Evolutionary conservation across 139 green algal species (phyloP).

Genomic region (Monoraphidium neglectum): DNA sequence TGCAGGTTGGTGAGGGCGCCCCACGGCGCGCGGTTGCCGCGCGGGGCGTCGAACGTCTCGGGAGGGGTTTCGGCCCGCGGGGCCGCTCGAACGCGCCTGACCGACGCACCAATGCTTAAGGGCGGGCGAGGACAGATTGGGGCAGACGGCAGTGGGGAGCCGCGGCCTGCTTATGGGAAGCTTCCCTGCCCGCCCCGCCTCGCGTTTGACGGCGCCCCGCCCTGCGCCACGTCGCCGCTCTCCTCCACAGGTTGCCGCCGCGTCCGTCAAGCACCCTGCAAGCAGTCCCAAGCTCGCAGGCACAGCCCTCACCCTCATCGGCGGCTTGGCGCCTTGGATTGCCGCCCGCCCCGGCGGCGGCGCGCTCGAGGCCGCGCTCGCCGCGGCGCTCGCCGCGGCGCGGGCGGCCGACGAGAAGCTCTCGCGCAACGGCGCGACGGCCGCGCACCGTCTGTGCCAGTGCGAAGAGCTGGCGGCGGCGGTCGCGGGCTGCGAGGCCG

Average conservation of each 20-base stretch:
- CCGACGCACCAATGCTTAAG: no score
- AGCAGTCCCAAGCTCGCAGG: slow-evolving; percentile 61
- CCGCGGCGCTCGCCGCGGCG: slow-evolving; percentile 24
- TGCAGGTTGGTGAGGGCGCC: slow-evolving; percentile 4
- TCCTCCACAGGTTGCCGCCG: slow-evolving; percentile 15
- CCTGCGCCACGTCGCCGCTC: slow-evolving; percentile 1
- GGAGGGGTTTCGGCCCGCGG: no score
- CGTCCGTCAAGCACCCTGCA: slow-evolving; percentile 11
- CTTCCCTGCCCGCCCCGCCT: no score
- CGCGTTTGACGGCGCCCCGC: slow-evolving; percentile 1
- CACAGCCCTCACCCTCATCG: slow-evolving; percentile 65
- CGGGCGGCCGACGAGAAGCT: slow-evolving; percentile 49
- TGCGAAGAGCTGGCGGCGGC: slow-evolving; percentile 33
- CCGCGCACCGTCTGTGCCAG: slow-evolving; percentile 38
- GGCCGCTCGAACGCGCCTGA: no score
- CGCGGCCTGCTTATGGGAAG: no score
- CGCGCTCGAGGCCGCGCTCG: slow-evolving; percentile 33
- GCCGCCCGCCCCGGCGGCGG: neutral
- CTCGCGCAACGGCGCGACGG: slow-evolving; percentile 59
- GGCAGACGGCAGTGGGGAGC: no score
- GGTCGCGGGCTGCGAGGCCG: slow-evolving; percentile 12
- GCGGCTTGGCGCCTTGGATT: slow-evolving; percentile 52
- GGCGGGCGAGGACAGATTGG: no score
- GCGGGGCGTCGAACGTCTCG: no score
- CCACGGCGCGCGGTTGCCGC: no score